Evolutionary conservation across 208 protist species (phyloP).

Genomic region (Crithidia mellificae): DNA sequence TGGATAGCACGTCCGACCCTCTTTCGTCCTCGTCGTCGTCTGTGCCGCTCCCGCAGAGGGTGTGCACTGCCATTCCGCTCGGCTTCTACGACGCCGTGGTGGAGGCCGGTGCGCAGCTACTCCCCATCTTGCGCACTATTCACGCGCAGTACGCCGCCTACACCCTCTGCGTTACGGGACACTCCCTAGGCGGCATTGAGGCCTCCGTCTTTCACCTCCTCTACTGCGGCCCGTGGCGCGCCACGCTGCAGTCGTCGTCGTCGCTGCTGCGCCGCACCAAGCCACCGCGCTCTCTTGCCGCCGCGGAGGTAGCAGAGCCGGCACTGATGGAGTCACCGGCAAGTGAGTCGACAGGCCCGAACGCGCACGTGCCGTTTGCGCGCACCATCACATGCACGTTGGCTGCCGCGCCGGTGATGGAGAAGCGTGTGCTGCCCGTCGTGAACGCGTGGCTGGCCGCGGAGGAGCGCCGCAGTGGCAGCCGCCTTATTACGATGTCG

Average conservation of each 20-base stretch:
- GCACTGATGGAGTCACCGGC: neutral
- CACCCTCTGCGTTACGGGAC: constrained; percentile 71
- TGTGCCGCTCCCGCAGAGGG: constrained; percentile 8
- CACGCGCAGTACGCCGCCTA: constrained; percentile 57
- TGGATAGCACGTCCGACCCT: neutral
- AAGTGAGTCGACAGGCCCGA: neutral
- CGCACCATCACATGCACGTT: constrained; percentile 53
- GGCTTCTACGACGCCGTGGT: constrained; percentile 65
- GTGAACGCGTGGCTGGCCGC: constrained; percentile 28
- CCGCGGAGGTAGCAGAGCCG: neutral
- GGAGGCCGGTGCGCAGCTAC: constrained; percentile 38
- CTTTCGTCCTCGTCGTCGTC: neutral
- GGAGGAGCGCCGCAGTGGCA: constrained; percentile 38
- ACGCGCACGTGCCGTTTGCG: constrained; percentile 26
- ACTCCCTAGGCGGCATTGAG: constrained; percentile 79
- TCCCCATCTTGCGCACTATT: constrained; percentile 46
- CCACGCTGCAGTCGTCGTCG: constrained; percentile 13
- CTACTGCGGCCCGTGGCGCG: constrained; percentile 37
- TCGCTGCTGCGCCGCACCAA: constrained; percentile 23
- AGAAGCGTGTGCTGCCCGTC: constrained; percentile 32
- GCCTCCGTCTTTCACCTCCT: constrained; percentile 80
- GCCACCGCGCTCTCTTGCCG: constrained; percentile 5
- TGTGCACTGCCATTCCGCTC: constrained; percentile 62
- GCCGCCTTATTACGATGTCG: constrained; percentile 51
- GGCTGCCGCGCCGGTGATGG: constrained; percentile 62